Evolutionary conservation across 1,284 basidiomycete genomes (phyloP).

Genomic region (Naganishia cerealis): DNA sequence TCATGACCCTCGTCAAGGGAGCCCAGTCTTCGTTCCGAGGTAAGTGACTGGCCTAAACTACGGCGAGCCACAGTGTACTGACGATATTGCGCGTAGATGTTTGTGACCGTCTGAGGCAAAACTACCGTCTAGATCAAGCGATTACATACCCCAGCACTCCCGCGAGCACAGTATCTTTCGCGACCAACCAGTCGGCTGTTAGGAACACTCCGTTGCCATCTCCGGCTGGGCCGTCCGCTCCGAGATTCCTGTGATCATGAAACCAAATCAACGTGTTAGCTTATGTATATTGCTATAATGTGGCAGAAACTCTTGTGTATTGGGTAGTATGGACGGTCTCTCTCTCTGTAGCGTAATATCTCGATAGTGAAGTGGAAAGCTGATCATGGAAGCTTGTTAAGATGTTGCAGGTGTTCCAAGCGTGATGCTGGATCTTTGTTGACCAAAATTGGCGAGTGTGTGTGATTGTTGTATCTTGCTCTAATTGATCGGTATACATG

Average conservation of each 20-base stretch:
- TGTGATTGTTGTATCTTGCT: constrained; percentile 1
- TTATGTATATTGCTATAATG: constrained; percentile 22
- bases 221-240: constrained; percentile 7
- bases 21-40: constrained; percentile 52
- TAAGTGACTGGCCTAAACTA: constrained; percentile 30
- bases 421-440: neutral
- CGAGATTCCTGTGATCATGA: constrained; percentile 19
- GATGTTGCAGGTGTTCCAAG: neutral
- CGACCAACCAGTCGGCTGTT: constrained; percentile 7
- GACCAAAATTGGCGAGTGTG: neutral
- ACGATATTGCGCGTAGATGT: constrained; percentile 14
- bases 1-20: constrained; percentile 51
- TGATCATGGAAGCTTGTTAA: neutral
- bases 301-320: neutral
- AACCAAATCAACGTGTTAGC: neutral
- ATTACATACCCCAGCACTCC: constrained; percentile 19
- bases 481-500: constrained; percentile 4
- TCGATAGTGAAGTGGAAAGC: neutral
- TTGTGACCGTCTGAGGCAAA: constrained; percentile 23
- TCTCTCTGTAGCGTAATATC: constrained; percentile 3
- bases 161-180: constrained; percentile 12
- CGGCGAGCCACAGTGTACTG: neutral
- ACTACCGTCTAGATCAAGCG: constrained; percentile 32
- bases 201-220: constrained; percentile 17
- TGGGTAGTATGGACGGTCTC: constrained; percentile 11